A percentile compares a stretch with the other conserved stretches of the same genome.
Conservation (phyloP, 2,329 filamentous ascomycete genomes). For the Stenocarpella maydis region DNA sequence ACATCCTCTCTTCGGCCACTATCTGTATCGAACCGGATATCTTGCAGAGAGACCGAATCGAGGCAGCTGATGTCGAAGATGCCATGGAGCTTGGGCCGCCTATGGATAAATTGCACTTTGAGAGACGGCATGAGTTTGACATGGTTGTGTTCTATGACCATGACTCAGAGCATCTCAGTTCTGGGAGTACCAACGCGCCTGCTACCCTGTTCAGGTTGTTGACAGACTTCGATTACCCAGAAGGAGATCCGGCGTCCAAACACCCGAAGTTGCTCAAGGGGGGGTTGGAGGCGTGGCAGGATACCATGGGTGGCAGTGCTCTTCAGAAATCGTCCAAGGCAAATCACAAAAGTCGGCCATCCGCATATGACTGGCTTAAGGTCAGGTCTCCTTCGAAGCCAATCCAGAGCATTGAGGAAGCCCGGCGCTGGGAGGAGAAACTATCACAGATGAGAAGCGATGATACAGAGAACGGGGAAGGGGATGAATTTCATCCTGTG, state of each 20-base stretch:
- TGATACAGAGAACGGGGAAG: slow-evolving; percentile 14
- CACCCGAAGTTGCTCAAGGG: slow-evolving; percentile 81
- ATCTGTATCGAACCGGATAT: slow-evolving; percentile 90
- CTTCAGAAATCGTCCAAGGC: slow-evolving; percentile 56
- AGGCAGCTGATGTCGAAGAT: slow-evolving; percentile 69
- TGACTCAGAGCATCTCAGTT: slow-evolving; percentile 64
- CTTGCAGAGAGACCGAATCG: slow-evolving; percentile 72
- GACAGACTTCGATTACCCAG: slow-evolving; percentile 78
- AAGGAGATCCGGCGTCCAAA: slow-evolving; percentile 44
- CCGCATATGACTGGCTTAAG: slow-evolving; percentile 40
- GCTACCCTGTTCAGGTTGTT: slow-evolving; percentile 80
- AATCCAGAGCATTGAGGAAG: slow-evolving; percentile 78
- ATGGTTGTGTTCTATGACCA: slow-evolving; percentile 93
- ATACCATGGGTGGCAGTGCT: slow-evolving; percentile 77
- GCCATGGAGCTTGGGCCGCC: slow-evolving; percentile 75
- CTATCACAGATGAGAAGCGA: slow-evolving; percentile 49
- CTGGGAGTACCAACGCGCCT: slow-evolving; percentile 57
- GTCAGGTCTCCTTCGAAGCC: slow-evolving; percentile 66
- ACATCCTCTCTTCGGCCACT: slow-evolving; percentile 83
- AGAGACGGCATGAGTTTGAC: slow-evolving; percentile 77
- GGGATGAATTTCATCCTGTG: slow-evolving; percentile 23
- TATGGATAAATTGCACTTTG: slow-evolving; percentile 80
- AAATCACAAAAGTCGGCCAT: slow-evolving; percentile 36
- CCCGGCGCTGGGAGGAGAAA: slow-evolving; percentile 80
- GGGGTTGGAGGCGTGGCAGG: slow-evolving; percentile 85